Evolutionary conservation across 1,284 basidiomycete species (phyloP).

Genomic region (Austroboletus rostrupii): DNA sequence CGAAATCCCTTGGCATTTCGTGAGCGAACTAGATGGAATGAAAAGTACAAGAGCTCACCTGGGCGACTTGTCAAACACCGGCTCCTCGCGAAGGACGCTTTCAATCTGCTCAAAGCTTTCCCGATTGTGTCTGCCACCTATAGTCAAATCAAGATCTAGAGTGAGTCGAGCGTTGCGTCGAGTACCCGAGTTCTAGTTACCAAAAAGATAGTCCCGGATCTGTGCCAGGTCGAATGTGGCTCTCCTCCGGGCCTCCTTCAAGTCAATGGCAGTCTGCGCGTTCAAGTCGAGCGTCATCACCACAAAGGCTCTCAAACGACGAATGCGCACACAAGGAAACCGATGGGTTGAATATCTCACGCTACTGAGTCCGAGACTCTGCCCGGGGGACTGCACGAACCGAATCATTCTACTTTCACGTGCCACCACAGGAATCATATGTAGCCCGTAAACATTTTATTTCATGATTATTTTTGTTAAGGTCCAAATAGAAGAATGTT

Average conservation of each 20-base stretch:
- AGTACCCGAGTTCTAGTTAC: slow-evolving; percentile 33
- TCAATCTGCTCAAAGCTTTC: slow-evolving; percentile 45
- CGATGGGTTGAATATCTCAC: too few species aligned
- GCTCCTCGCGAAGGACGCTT: slow-evolving; percentile 50
- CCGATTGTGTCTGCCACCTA: slow-evolving; percentile 51
- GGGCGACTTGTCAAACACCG: slow-evolving; percentile 60
- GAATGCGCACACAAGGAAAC: too few species aligned
- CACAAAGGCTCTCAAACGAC: neutral
- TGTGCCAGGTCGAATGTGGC: slow-evolving; percentile 39
- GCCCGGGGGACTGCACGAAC: too few species aligned
- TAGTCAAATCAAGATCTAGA: neutral
- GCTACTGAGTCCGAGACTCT: too few species aligned
- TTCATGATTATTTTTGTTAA: too few species aligned
- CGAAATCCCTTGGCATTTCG: slow-evolving; percentile 19
- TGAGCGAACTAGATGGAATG: neutral
- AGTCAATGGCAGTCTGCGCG: slow-evolving; percentile 48
- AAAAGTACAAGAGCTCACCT: slow-evolving; percentile 34
- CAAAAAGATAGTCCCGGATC: slow-evolving; percentile 46
- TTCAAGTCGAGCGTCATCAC: slow-evolving; percentile 31
- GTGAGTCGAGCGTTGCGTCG: neutral
- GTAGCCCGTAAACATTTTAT: neutral
- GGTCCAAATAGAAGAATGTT: too few species aligned
- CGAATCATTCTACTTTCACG: too few species aligned
- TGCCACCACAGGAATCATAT: neutral
- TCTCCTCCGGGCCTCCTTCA: slow-evolving; percentile 41